A percentile compares a stretch with the other conserved stretches of the same genome.
phyloP scores from a whole-genome alignment of 495 filamentous ascomycete species.

The Aspergillus nanangensis region DNA sequence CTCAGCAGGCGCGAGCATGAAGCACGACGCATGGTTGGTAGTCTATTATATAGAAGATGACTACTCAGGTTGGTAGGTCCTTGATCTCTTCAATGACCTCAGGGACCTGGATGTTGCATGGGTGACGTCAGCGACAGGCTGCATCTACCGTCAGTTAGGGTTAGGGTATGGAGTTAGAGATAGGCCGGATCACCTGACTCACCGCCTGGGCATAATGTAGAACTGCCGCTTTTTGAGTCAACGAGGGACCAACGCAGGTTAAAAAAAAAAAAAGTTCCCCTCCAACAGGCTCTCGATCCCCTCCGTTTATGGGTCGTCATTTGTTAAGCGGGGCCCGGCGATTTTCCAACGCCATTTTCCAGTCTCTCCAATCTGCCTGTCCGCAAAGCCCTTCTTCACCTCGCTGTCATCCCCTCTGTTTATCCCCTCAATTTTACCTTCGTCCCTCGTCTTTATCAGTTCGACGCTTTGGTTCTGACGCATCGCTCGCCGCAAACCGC shows the following conservation, averaged over 20 bases:
- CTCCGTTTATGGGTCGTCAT: conserved; percentile 39
- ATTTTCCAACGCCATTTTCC: conserved; percentile 30
- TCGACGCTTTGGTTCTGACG: conserved; percentile 4
- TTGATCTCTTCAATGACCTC: no score
- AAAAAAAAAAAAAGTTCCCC: conserved; percentile 29
- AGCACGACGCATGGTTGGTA: no score
- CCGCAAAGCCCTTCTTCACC: conserved; percentile 10
- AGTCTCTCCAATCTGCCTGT: conserved; percentile 13
- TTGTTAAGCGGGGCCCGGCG: conserved; percentile 41
- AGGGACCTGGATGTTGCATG: no score
- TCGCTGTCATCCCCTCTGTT: conserved; percentile 8
- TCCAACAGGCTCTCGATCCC: conserved; percentile 11
- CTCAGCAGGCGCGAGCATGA: no score
- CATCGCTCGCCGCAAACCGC: conserved; percentile 8
- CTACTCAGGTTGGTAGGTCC: no score
- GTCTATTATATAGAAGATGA: no score
- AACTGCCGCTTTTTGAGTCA: conserved; percentile 27
- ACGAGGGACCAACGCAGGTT: neutral
- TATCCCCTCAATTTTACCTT: conserved; percentile 9
- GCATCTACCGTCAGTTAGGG: no score
- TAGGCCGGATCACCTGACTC: conserved; percentile 12
- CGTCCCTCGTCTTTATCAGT: conserved; percentile 9
- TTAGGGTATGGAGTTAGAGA: no score
- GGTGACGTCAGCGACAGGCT: conserved; percentile 20
- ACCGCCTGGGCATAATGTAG: conserved; percentile 26